Percentiles rank a stretch among this genome's conserved stretches.
phyloP scores from a whole-genome alignment of 2,329 filamentous ascomycete species.

The Xylariales sp. region DNA sequence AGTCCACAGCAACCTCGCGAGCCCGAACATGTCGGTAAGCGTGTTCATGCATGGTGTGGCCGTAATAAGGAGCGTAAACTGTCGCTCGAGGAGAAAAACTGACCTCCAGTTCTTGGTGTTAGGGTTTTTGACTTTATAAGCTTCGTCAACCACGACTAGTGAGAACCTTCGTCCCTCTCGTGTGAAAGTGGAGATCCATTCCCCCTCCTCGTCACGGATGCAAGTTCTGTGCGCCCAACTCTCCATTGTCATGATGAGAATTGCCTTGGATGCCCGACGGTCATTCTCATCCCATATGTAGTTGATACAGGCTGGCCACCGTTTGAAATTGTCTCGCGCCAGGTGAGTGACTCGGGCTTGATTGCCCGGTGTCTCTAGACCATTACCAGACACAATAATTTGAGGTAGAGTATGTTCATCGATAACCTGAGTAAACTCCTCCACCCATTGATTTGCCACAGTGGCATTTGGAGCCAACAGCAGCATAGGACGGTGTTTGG shows the following conservation, averaged over 20 bases:
- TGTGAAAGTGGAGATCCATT: slow-evolving; percentile 41
- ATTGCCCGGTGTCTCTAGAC: slow-evolving; percentile 1
- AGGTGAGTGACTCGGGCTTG: slow-evolving; percentile 29
- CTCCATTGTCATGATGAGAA: slow-evolving; percentile 46
- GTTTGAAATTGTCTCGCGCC: slow-evolving; percentile 19
- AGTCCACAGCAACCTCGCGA: slow-evolving; percentile 44
- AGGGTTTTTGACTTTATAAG: slow-evolving; percentile 46
- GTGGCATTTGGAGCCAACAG: slow-evolving; percentile 43
- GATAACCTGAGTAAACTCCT: slow-evolving; percentile 40
- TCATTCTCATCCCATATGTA: slow-evolving; percentile 46
- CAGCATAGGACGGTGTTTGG: slow-evolving; percentile 42
- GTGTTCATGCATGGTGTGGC: slow-evolving; percentile 48
- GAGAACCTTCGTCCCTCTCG: slow-evolving; percentile 41
- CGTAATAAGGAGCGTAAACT: slow-evolving; percentile 47
- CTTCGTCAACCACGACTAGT: slow-evolving; percentile 48
- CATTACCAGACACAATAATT: slow-evolving; percentile 39
- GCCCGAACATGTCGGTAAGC: slow-evolving; percentile 44
- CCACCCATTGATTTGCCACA: slow-evolving; percentile 46
- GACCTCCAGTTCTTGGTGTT: slow-evolving; percentile 44
- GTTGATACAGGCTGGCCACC: slow-evolving; percentile 36
- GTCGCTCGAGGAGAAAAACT: slow-evolving; percentile 41
- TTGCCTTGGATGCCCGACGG: slow-evolving; percentile 33
- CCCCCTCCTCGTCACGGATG: background rate
- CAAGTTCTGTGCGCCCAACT: slow-evolving; percentile 43
- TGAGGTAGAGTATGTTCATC: slow-evolving; percentile 18